Evolutionary conservation across 2,329 filamentous ascomycete species (phyloP), one percentile per base, ranked within the genome.

Genomic region (Stagonosporopsis vannaccii): DNA sequence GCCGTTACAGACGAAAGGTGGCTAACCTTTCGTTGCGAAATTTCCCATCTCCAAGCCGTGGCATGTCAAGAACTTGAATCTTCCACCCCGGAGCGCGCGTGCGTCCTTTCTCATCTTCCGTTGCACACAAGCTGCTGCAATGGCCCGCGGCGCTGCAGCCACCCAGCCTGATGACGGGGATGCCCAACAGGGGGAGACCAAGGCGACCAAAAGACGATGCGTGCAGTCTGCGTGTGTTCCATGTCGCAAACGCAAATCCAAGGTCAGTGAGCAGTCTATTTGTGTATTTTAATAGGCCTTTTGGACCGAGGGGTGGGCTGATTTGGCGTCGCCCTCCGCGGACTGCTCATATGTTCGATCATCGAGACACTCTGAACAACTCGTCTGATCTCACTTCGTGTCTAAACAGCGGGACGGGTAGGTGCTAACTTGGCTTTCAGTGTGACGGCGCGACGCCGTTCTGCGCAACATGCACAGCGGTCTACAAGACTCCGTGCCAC

Each of bases 201-300:
- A 72, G 58, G 53, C 62, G 3, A 65, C 58, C 63, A 76, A 76
- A 59, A 63, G 73, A 30, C 65, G 73, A 33, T 76, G 73, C 51
- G 71, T 75, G 17, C 70, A 69, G 51, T 73, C 70, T 7, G 80
- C 80, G 25, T 82, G 80, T 61, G 78, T 80, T 36, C 79, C 79
- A n/a, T 82, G 80, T 65, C 73, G 80, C 36, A 81, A 80, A 64
- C 77, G 80, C 54, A 82, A 82, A 63, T 80, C 77, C 55, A 82
- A 82, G 72, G 80, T 79, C 56, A 68, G 66, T 64, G 22, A 52
- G 43, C 37, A 19, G 39, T 20, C 19, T 37, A 37, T 28, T 33
- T 50, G n/a, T 35, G 45, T 40, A 28, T 1, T 33, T 12, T 19
- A 13, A 41, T n/a, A 43, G 2, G 36, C 9, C 11, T 51, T 19